Conservation (phyloP, 2,329 filamentous ascomycete species). For the Xylaria sp. region DNA sequence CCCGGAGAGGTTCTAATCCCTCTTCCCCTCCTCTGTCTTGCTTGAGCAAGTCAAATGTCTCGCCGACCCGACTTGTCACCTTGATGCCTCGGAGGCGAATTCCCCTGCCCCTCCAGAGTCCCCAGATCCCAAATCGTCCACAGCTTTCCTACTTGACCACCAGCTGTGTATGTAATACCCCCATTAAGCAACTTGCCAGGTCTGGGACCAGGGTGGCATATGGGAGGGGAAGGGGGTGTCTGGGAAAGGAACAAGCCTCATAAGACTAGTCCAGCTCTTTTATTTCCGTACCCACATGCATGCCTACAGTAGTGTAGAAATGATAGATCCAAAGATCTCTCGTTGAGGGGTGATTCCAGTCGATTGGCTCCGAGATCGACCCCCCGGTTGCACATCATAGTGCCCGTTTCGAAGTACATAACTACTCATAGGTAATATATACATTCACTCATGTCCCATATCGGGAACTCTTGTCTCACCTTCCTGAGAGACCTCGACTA, state of each 20-base stretch:
- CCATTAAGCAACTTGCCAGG: constrained; percentile 37
- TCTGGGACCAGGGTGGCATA: constrained; percentile 20
- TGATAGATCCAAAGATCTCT: constrained; percentile 44
- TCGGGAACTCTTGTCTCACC: constrained; percentile 31
- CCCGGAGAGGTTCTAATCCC: constrained; percentile 30
- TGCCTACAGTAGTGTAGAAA: constrained; percentile 36
- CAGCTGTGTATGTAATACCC: constrained; percentile 34
- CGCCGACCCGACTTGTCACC: constrained; percentile 37
- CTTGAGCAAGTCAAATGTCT: constrained; percentile 37
- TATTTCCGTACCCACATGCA: constrained; percentile 44
- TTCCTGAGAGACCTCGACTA: constrained; percentile 38
- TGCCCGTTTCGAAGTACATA: constrained; percentile 34
- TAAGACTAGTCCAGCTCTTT: constrained; percentile 40
- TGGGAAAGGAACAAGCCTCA: constrained; percentile 39
- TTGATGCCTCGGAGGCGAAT: constrained; percentile 30
- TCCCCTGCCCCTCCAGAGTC: constrained; percentile 31
- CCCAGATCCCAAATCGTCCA: constrained; percentile 29
- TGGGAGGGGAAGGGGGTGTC: constrained; percentile 28
- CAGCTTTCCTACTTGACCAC: constrained; percentile 26
- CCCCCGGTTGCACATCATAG: constrained; percentile 43
- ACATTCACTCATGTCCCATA: constrained; percentile 43
- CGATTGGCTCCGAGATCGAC: constrained; percentile 49
- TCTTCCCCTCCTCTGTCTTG: constrained; percentile 28
- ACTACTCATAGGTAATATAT: constrained; percentile 37
- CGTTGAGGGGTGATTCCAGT: constrained; percentile 45